Conservation (phyloP, 2,329 filamentous ascomycete genomes). For the Alternaria dauci region DNA sequence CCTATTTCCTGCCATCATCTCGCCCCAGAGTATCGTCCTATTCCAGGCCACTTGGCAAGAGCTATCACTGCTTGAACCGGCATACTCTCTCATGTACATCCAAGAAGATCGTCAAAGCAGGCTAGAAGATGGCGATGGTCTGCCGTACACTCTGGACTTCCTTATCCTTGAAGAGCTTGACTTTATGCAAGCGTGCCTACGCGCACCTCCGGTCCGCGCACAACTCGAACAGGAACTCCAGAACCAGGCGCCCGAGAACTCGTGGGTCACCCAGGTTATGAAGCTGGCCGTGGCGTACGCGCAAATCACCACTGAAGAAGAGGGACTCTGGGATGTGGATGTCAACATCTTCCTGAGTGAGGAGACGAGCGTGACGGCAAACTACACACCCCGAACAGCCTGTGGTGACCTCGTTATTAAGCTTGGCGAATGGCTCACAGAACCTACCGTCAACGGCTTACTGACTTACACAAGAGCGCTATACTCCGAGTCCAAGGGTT, state of each 20-base stretch:
- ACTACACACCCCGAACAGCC: slow-evolving; percentile 93
- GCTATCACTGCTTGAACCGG: slow-evolving; percentile 73
- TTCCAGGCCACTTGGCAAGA: slow-evolving; percentile 93
- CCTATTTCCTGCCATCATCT: slow-evolving; percentile 82
- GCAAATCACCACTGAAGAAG: slow-evolving; percentile 90
- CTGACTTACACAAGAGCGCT: slow-evolving; percentile 78
- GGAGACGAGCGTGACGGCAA: slow-evolving; percentile 91
- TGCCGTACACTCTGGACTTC: slow-evolving; percentile 96
- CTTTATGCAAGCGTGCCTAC: slow-evolving; percentile 89
- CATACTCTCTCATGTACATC: slow-evolving; percentile 86
- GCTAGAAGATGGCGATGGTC: slow-evolving; percentile 84
- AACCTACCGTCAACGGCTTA: slow-evolving; percentile 78
- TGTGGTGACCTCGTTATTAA: slow-evolving; percentile 93
- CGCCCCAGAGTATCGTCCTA: slow-evolving; percentile 80
- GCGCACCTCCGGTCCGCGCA: slow-evolving; percentile 85
- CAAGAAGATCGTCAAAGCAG: slow-evolving; percentile 84
- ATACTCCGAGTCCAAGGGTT: slow-evolving; percentile 66
- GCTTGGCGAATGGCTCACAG: slow-evolving; percentile 86
- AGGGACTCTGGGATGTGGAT: slow-evolving; percentile 95
- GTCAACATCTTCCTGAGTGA: slow-evolving; percentile 95
- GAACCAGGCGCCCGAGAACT: slow-evolving; percentile 61
- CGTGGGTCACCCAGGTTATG: slow-evolving; percentile 89
- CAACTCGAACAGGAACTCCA: slow-evolving; percentile 84
- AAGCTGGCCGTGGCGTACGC: slow-evolving; percentile 84
- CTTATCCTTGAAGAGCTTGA: slow-evolving; percentile 93